Evolutionary conservation across 2,329 filamentous ascomycete species (phyloP), one percentile per base, ranked within the genome.

Genomic region (Sclerotinia trifoliorum): DNA sequence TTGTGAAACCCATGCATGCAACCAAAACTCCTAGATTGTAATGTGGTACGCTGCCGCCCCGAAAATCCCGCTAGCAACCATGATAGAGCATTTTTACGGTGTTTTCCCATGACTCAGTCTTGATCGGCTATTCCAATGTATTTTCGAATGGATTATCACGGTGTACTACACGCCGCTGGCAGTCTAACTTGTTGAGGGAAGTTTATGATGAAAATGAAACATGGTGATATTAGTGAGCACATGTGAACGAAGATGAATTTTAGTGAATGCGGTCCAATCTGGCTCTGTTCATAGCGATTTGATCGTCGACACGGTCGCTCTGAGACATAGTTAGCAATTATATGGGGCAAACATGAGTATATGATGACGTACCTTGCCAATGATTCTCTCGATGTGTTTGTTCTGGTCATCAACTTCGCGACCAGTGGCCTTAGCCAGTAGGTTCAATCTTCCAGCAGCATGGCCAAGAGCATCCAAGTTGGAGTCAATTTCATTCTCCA

Each of bases 231-330:
- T 26, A 63, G 39, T 24, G 32, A 42, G 46, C 26, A 29, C 42
- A 51, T 51, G 13, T 51, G 29, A 5, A 13, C 15, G 46, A 13
- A 15, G 48, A 21, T 6, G 4, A 7, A 15, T 3, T 61, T 71
- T 67, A 78, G 49, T 73, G 72, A 26, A 78, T 77, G 15, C 76
- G 75, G 62, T 77, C 76, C 68, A 78, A 70, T 68, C 75, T 75
- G 42, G 89, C 87, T 72, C 90, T 84, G 82, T 94, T 94, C 85
- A 92, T 88, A 69, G 88, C 87, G 75, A 94, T 91, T 76, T 90
- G 86, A 73, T 94, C 91, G 78, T 93, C 91, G 73, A 96, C 91
- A 74, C 84, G 85, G 78, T 96, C 93, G 80, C 89, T 94, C 92
- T 92, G 78, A 66, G 65, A 57, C 15, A 56, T 54, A 44, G 70